A percentile compares a stretch with the other conserved stretches of the same genome.
Conservation (phyloP, 257 asterid species). For the Thymus mandschuricus region DNA sequence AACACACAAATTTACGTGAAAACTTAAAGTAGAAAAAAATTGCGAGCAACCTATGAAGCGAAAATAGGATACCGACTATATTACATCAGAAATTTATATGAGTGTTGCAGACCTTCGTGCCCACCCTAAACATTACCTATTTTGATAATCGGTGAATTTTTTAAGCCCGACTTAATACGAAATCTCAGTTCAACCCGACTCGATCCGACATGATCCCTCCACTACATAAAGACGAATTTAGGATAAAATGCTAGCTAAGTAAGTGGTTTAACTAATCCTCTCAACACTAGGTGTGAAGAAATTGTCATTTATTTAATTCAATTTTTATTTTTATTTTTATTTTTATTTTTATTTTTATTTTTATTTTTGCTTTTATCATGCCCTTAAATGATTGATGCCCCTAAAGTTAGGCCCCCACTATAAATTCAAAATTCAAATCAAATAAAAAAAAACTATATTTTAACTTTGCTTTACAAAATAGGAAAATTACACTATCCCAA, state of each 20-base stretch:
- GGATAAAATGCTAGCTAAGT: background rate
- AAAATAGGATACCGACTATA: too few relatives aligned
- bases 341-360: too few relatives aligned
- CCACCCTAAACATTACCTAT: too few relatives aligned
- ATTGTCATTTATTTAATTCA: constrained; percentile 8
- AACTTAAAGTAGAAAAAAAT: too few relatives aligned
- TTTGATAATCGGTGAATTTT: too few relatives aligned
- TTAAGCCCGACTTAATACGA: too few relatives aligned
- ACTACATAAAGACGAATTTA: background rate
- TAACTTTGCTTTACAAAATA: background rate
- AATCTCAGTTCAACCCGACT: too few relatives aligned
- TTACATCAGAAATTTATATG: too few relatives aligned
- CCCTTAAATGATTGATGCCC: constrained; percentile 15
- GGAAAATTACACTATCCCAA: background rate
- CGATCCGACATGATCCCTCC: too few relatives aligned
- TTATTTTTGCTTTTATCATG: background rate
- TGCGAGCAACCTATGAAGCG: too few relatives aligned
- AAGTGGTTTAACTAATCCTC: background rate
- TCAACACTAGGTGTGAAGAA: background rate
- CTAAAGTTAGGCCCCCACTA: constrained; percentile 1
- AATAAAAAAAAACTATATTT: background rate
- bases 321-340: background rate
- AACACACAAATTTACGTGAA: too few relatives aligned
- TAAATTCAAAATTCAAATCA: constrained; percentile 13
- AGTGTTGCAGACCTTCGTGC: too few relatives aligned